A percentile compares a stretch with the other conserved stretches of the same genome.
These are phyloP conservation scores for Petunia hybrid DNA, from an alignment of 305 asterid species.

Conservation along the genomic window DNA sequence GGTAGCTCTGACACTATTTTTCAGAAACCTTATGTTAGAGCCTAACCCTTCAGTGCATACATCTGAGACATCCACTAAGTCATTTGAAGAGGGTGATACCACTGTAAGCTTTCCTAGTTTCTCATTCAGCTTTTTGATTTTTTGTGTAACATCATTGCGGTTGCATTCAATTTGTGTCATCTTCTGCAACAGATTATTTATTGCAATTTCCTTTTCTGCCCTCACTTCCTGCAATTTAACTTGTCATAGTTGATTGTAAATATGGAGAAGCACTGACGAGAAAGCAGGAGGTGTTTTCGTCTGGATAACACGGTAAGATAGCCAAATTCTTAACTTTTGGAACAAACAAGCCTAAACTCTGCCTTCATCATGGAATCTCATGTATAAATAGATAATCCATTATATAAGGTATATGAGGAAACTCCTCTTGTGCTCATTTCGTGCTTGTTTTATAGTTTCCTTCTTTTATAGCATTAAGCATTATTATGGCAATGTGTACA, in stretches of 20 bases:
- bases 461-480: conserved; percentile 2
- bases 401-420: neutral
- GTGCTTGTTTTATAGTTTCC: neutral
- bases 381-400: neutral
- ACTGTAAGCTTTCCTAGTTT: conserved; percentile 30
- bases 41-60: conserved; percentile 27
- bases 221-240: conserved; percentile 30
- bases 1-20: neutral
- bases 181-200: conserved; percentile 35
- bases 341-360: neutral
- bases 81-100: conserved; percentile 30
- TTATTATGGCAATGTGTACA: neutral
- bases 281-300: conserved; percentile 20
- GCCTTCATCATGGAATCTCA: neutral
- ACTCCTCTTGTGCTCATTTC: neutral
- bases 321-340: conserved; percentile 19
- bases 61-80: conserved; percentile 24
- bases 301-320: conserved; percentile 4
- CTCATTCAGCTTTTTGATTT: conserved; percentile 33
- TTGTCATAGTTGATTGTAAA: neutral
- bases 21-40: conserved; percentile 8
- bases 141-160: conserved; percentile 25
- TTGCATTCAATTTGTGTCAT: conserved; percentile 32
- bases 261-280: neutral
- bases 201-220: conserved; percentile 36